Evolutionary conservation across 495 filamentous ascomycete genomes (phyloP).

Genomic region (Apodospora peruviana): DNA sequence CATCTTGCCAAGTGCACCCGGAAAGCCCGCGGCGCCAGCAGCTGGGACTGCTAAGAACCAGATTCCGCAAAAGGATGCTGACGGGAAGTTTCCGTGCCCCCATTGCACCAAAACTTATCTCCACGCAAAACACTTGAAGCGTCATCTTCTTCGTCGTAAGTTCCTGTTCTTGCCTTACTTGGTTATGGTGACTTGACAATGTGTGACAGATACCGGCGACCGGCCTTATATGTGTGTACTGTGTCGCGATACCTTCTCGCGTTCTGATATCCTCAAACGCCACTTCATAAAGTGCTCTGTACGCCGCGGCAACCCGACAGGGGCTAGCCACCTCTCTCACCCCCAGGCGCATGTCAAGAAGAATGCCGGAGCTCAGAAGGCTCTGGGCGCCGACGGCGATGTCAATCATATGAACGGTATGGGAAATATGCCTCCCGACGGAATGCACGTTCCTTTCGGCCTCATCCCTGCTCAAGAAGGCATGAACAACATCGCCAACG

Average conservation of each 20-base stretch:
- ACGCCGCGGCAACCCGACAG: conserved; percentile 88
- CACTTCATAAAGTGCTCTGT: conserved; percentile 99
- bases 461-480: conserved; percentile 39
- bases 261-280: conserved; percentile 95
- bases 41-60: conserved; percentile 63
- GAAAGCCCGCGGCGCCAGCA: conserved; percentile 61
- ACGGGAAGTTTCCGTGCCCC: conserved; percentile 95
- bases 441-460: conserved; percentile 46
- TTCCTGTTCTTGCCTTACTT: conserved; percentile 21
- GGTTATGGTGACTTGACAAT: conserved; percentile 20
- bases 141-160: conserved; percentile 92
- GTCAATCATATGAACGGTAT: conserved; percentile 50
- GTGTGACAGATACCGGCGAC: conserved; percentile 76
- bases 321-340: conserved; percentile 85
- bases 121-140: conserved; percentile 94
- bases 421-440: conserved; percentile 43
- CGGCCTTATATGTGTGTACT: conserved; percentile 95
- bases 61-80: conserved; percentile 86
- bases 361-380: conserved; percentile 55
- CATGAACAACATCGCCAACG: conserved; percentile 46
- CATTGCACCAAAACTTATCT: conserved; percentile 97
- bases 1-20: conserved; percentile 84
- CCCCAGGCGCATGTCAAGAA: conserved; percentile 84
- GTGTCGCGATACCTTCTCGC: conserved; percentile 96
- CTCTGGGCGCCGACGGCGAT: conserved; percentile 34